Evolutionary conservation across 1,284 basidiomycete species (phyloP), one percentile per base, ranked within the genome.

Genomic region (Naganishia sp.): DNA sequence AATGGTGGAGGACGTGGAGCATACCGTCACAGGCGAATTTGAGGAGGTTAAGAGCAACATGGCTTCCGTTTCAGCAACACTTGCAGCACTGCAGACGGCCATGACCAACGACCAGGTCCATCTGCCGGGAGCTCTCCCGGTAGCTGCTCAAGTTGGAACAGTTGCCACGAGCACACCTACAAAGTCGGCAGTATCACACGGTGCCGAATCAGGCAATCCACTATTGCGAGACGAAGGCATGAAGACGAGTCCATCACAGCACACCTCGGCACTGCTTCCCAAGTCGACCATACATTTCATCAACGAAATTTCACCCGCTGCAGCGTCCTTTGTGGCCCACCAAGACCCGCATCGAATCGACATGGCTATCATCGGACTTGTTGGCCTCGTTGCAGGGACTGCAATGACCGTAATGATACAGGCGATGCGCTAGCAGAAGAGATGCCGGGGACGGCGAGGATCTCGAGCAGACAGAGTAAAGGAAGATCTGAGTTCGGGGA

Each of bases 1-100:
- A 76, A 83, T 93, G 81, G 86, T 86, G 71, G 74, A 67, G 16
- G 68, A 72, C 31, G 74, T 80, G 16, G 76, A 80, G 31, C 68
- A 89, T 87, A 92, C 92, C 78, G 83, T 92, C 66, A 82, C 84
- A 69, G 81, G 85, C 69, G 80, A 93, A 72, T 87, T 90, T 25
- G 85, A 88, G 77, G 90, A 88, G 54, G 91, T 94, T 71, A 90
- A 92, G 81, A 84, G 82, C 72, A 88, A 61, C 48, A 61, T 61
- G 59, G 59, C 48, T 39, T 52, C 59, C 21, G 59, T 61, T 6
- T 48, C 59, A 2, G 59, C 59, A 13, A 61, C 59, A 36, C 16
- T 61, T 31, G 48, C 48, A 9, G 59, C 49, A 33, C 28, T 61
- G 6, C 59, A 61, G 23, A 25, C 59, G 4, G 48, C 48, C 1